Evolutionary conservation across 164 flowering plant genomes (phyloP).

Genomic region (Vitis vinifera): DNA sequence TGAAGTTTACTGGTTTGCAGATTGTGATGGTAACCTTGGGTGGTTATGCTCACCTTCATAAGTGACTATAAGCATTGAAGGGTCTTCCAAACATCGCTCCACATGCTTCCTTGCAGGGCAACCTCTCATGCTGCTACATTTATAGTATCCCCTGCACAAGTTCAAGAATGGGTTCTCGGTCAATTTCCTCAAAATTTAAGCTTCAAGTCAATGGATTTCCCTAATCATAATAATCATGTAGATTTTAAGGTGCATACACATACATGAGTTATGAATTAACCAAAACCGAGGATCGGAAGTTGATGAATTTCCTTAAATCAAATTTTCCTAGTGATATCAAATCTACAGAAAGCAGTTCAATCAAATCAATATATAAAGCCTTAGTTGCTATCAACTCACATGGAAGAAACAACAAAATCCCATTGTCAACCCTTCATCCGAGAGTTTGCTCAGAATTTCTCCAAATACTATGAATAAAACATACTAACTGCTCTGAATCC

Average conservation of each 20-base stretch:
- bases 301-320: no score
- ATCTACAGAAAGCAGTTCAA: neutral
- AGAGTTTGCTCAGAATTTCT: no score
- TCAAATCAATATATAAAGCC: neutral
- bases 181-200: neutral
- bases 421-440: no score
- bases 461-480: no score
- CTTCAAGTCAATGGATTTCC: no score
- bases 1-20: conserved; percentile 44
- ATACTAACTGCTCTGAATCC: no score
- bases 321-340: no score
- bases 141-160: conserved; percentile 85
- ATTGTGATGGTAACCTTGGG: conserved; percentile 61
- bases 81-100: conserved; percentile 87
- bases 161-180: neutral
- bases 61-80: conserved; percentile 86
- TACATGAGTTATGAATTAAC: no score
- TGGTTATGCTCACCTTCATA: conserved; percentile 96
- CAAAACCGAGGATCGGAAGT: no score
- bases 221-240: no score
- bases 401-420: neutral
- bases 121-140: conserved; percentile 94
- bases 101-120: conserved; percentile 98
- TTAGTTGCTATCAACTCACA: no score
- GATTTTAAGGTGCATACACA: no score